Conservation (phyloP, 768 basidiomycete species). For the Mycena galopus region DNA sequence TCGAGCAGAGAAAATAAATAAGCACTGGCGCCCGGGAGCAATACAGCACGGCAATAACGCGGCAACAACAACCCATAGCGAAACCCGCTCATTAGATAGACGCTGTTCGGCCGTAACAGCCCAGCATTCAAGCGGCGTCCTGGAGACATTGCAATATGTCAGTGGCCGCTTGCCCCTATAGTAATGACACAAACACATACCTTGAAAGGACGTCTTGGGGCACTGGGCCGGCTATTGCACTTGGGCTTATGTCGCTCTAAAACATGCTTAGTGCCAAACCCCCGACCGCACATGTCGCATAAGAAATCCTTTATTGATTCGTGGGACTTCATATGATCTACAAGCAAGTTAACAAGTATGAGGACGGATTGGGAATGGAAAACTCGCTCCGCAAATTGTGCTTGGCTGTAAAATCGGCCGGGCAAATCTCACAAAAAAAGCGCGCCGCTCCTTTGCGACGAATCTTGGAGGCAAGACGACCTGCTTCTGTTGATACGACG, state of each 20-base stretch:
- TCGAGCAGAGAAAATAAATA: neutral
- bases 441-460: slow-evolving; percentile 16
- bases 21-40: neutral
- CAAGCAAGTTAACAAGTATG: neutral
- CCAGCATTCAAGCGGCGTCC: neutral
- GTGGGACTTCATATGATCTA: slow-evolving; percentile 23
- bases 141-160: neutral
- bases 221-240: neutral
- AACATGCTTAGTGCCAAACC: slow-evolving; percentile 7
- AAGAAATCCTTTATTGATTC: neutral
- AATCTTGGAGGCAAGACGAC: neutral
- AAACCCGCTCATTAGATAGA: neutral
- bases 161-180: neutral
- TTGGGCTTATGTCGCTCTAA: neutral
- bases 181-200: neutral
- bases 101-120: neutral
- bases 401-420: slow-evolving; percentile 19
- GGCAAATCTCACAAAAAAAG: slow-evolving; percentile 1
- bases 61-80: neutral
- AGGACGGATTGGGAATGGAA: neutral
- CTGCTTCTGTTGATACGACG: neutral
- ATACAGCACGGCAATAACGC: neutral
- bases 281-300: slow-evolving; percentile 2
- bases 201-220: neutral
- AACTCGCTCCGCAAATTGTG: slow-evolving; percentile 19